Evolutionary conservation across 805 yeast genomes (phyloP).

Genomic region (Kodamaea neixiangensis): DNA sequence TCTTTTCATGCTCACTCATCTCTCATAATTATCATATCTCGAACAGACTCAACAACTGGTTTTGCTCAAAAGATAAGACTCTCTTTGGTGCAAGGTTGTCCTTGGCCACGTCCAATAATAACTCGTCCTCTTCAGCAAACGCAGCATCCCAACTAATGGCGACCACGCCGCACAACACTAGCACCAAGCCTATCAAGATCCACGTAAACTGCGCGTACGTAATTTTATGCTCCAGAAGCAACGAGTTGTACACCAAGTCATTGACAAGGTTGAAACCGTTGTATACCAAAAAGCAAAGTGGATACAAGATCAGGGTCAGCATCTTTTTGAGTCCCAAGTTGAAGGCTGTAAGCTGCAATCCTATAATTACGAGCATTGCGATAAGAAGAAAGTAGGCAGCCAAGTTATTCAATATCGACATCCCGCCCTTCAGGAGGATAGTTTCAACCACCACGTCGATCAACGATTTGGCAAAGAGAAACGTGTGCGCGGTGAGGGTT

Average conservation of each 20-base stretch:
- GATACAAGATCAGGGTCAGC: conserved; percentile 79
- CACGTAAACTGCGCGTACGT: conserved; percentile 51
- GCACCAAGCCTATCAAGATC: conserved; percentile 47
- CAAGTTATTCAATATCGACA: conserved; percentile 20
- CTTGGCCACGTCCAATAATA: neutral
- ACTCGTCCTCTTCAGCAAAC: conserved; percentile 15
- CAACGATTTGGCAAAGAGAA: conserved; percentile 80
- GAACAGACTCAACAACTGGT: conserved; percentile 40
- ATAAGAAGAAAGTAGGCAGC: conserved; percentile 47
- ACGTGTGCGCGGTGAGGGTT: conserved; percentile 79
- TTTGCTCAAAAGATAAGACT: conserved; percentile 54
- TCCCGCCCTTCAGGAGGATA: conserved; percentile 24
- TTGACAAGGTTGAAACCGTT: conserved; percentile 60
- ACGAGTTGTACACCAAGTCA: conserved; percentile 58
- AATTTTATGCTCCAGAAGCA: conserved; percentile 46
- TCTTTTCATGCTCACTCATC: neutral
- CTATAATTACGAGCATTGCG: conserved; percentile 61
- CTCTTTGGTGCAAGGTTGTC: conserved; percentile 10
- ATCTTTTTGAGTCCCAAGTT: conserved; percentile 71
- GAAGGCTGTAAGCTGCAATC: conserved; percentile 69
- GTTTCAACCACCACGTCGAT: conserved; percentile 64
- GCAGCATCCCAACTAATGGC: conserved; percentile 58
- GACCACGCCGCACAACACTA: conserved; percentile 68
- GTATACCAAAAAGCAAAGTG: conserved; percentile 81
- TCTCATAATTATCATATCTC: conserved; percentile 1